Percentiles rank a stretch among this genome's conserved stretches.
Conservation (phyloP, 805 yeast species). For the Barnettozyma botsteinii region DNA sequence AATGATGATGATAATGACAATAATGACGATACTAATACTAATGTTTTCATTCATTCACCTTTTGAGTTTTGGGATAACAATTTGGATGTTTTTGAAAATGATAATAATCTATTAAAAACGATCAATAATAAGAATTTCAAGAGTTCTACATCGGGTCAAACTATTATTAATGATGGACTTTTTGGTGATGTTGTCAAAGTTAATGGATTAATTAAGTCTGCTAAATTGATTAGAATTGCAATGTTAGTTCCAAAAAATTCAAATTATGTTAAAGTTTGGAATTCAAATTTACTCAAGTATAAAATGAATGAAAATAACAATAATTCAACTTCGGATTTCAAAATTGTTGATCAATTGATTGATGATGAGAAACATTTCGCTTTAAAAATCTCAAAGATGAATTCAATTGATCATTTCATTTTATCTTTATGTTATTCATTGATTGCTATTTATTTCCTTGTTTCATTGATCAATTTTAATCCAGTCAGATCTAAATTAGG, state of each 20-base stretch:
- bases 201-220: conserved; percentile 39
- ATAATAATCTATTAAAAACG: conserved; percentile 33
- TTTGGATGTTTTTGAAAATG: conserved; percentile 24
- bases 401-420: conserved; percentile 21
- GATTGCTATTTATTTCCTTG: conserved; percentile 27
- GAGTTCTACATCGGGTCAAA: conserved; percentile 17
- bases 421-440: conserved; percentile 25
- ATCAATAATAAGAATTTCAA: conserved; percentile 28
- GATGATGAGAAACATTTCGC: background rate
- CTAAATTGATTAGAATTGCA: conserved; percentile 34
- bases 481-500: conserved; percentile 43
- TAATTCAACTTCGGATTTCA: conserved; percentile 1
- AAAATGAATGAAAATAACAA: no score
- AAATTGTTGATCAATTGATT: background rate
- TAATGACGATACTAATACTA: no score
- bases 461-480: conserved; percentile 36
- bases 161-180: conserved; percentile 25
- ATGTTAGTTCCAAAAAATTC: conserved; percentile 24
- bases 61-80: conserved; percentile 39
- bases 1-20: no score
- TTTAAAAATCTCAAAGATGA: conserved; percentile 3
- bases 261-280: conserved; percentile 26
- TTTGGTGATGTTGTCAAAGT: conserved; percentile 36
- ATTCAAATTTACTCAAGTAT: conserved; percentile 26
- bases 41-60: conserved; percentile 33